A percentile compares a stretch with the other conserved stretches of the same genome.
Conservation (phyloP, 352 stramenopile genomes). For the Globisporangium rhizosaccharum region DNA sequence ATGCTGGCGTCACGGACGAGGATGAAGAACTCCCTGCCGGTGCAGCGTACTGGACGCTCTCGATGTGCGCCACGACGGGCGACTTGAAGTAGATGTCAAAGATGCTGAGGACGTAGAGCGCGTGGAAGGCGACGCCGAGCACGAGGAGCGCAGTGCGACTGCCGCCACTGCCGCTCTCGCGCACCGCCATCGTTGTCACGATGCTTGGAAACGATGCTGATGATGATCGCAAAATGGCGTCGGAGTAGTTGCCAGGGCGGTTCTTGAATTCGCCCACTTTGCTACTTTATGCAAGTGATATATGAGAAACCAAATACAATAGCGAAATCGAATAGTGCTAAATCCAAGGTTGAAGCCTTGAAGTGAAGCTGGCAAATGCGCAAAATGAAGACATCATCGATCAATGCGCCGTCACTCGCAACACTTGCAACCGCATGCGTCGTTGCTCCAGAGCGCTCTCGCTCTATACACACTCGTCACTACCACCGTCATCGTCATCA, state of each 20-base stretch:
- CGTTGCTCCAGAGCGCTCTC: no score
- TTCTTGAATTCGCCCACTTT: no score
- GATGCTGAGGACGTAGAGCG: conserved; percentile 84
- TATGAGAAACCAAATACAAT: no score
- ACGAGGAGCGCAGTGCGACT: conserved; percentile 30
- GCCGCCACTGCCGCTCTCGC: not conserved
- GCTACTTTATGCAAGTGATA: no score
- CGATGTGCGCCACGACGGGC: conserved; percentile 64
- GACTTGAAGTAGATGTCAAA: conserved; percentile 91
- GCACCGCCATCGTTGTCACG: not conserved
- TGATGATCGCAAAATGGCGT: not conserved
- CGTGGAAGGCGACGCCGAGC: conserved; percentile 76
- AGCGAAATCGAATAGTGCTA: no score
- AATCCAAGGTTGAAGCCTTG: no score
- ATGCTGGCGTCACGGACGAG: conserved; percentile 15
- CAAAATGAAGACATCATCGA: no score
- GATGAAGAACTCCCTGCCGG: not conserved
- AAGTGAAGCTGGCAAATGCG: no score
- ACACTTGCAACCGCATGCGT: no score
- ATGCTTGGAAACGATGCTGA: not conserved
- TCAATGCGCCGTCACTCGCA: no score
- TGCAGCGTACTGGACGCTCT: conserved; percentile 34
- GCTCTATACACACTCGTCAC: no score
- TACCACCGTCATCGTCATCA: no score
- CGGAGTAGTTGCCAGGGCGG: not conserved